Percentiles rank a stretch among this genome's conserved stretches.
These are phyloP conservation scores for Corallochytrium limacisporum DNA, from an alignment of 78 protist species.

Conservation along the genomic window DNA sequence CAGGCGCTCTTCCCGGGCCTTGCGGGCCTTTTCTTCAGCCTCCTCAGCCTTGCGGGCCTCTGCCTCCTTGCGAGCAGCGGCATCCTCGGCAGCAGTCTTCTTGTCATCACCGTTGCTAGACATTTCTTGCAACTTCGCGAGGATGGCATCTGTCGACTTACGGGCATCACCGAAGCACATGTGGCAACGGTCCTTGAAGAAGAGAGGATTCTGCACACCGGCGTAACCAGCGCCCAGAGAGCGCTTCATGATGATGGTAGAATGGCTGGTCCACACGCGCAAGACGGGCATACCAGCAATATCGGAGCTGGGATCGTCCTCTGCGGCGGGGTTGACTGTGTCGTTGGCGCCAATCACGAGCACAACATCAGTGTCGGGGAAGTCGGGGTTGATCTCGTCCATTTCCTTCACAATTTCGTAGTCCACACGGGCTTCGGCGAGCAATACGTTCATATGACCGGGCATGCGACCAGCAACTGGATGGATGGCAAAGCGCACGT, in stretches of 20 bases:
- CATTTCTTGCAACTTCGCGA: no score
- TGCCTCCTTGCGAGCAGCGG: no score
- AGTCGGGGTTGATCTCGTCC: conserved; percentile 91
- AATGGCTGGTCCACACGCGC: conserved; percentile 72
- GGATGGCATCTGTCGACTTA: conserved; percentile 38
- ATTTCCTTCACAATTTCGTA: conserved; percentile 92
- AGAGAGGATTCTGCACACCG: conserved; percentile 85
- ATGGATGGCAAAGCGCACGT: background rate
- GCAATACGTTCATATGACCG: conserved; percentile 90
- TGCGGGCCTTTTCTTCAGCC: no score
- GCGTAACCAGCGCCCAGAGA: conserved; percentile 92
- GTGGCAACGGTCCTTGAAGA: conserved; percentile 74
- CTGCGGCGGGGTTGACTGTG: conserved; percentile 90
- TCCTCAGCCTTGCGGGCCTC: no score
- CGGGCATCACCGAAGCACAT: conserved; percentile 94
- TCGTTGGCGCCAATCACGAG: conserved; percentile 94
- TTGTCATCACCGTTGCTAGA: no score
- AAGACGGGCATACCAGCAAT: conserved; percentile 93
- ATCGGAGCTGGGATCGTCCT: conserved; percentile 71
- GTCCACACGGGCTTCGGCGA: conserved; percentile 93
- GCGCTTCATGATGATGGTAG: conserved; percentile 84
- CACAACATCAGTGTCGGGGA: conserved; percentile 22
- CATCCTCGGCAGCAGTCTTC: no score
- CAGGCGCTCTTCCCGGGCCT: no score
- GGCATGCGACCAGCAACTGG: conserved; percentile 25